Evolutionary conservation across 2,329 filamentous ascomycete genomes (phyloP), one percentile per base, ranked within the genome.

Genomic region (Pseudogymnoascus sp.): DNA sequence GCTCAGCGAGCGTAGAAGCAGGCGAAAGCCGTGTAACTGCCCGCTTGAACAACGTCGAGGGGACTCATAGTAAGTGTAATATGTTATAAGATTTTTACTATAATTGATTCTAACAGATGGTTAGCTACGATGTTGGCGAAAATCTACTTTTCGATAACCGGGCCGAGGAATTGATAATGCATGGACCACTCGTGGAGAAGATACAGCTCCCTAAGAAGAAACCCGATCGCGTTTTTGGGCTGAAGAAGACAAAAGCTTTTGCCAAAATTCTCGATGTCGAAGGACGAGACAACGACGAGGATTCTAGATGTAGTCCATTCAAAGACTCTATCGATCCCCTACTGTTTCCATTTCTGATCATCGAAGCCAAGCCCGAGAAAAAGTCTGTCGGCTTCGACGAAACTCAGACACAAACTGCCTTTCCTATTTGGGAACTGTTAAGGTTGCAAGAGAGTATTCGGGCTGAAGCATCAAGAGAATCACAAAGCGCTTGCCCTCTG

Each of bases 361-460:
- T 70, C 23, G 70, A 71, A 65, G 69, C 70, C 11, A 71, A 71
- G 50, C 62, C 66, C 0, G 69, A 66, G 59, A 59, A 65, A 28
- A 63, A 42, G 23, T 47, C 61, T 11, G 56, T 33, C 33, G 66
- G 65, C 16, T 71, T 68, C 47, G 35, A 65, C 14, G 64, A 66
- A 21, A 66, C 67, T 38, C 63, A 69, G 40, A 63, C 62, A 25
- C 69, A 71, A 60, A 68, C 67, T 4, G 68, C 69, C 23, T 69
- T 71, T 60, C 67, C 65, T 12, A 66, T 70, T 35, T 65, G 66
- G 59, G 65, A 67, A 47, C 62, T 69, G 18, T 53, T 71, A 16
- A 66, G 66, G 25, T 62, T 70, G 16, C 69, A 71, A 63, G 63
- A 70, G 28, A 63, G 67, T 38, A 38, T 67, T 33, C 28, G 28